Conservation (phyloP, 108 stramenopile species). For the Cyclotella kingstonii region DNA sequence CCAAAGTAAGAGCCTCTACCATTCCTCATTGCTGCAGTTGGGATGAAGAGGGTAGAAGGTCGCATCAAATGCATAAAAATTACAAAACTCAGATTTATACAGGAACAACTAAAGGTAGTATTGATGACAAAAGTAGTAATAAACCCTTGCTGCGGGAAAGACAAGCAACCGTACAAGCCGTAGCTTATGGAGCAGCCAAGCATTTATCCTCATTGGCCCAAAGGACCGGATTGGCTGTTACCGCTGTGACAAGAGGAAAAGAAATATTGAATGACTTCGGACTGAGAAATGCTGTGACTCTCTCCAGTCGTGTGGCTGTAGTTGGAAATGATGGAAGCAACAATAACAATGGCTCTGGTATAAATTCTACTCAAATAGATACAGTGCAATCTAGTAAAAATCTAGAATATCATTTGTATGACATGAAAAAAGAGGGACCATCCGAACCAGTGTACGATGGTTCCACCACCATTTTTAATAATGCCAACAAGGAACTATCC, state of each 20-base stretch:
- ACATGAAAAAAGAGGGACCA: conserved; percentile 7
- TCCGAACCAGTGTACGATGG: conserved; percentile 5
- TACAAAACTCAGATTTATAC: background rate
- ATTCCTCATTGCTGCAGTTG: conserved; percentile 8
- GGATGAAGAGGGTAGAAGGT: too few species aligned
- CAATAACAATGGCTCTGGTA: too few species aligned
- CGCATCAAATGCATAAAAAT: too few species aligned
- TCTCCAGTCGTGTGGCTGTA: too few species aligned
- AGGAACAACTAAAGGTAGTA: too few species aligned
- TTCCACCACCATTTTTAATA: conserved; percentile 4
- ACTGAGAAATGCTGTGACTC: too few species aligned
- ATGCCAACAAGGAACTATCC: conserved; percentile 17
- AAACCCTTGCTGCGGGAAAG: too few species aligned
- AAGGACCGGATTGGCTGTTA: conserved; percentile 9
- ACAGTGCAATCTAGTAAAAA: too few species aligned
- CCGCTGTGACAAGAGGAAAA: background rate
- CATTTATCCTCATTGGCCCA: conserved; percentile 13
- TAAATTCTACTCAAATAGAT: too few species aligned
- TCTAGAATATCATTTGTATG: conserved; percentile 6
- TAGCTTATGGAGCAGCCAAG: conserved; percentile 14
- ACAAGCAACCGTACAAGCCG: conserved; percentile 10
- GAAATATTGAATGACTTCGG: background rate
- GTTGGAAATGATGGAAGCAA: too few species aligned
- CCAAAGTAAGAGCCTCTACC: conserved; percentile 54
- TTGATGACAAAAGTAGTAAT: too few species aligned